phyloP scores from a whole-genome alignment of 2,329 filamentous ascomycete species.

The Tolypocladium capitatum region DNA sequence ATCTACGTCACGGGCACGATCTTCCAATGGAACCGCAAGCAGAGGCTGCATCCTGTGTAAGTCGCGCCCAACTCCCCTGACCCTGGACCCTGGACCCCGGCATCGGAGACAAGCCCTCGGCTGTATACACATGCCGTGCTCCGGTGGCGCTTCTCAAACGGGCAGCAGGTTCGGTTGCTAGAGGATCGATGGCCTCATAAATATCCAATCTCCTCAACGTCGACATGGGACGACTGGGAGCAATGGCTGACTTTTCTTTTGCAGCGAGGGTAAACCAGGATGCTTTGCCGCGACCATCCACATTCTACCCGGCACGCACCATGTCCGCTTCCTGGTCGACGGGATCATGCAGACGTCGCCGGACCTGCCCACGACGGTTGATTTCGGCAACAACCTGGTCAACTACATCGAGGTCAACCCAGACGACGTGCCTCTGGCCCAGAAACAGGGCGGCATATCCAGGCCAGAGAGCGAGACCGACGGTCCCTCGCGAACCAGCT shows the following conservation, averaged over 20 bases:
- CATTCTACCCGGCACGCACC: conserved; percentile 85
- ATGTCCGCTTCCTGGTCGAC: conserved; percentile 92
- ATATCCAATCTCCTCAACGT: background rate
- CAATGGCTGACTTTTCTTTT: conserved; percentile 6
- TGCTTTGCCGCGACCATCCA: conserved; percentile 66
- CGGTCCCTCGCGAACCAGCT: conserved; percentile 1
- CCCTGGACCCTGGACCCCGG: background rate
- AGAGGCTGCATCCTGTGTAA: conserved; percentile 74
- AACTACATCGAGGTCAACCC: conserved; percentile 94
- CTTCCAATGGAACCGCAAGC: conserved; percentile 94
- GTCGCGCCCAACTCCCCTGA: conserved; percentile 21
- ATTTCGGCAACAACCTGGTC: conserved; percentile 94
- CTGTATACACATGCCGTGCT: conserved; percentile 1
- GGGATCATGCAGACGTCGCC: conserved; percentile 83
- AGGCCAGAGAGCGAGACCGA: conserved; percentile 3
- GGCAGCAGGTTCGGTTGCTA: background rate
- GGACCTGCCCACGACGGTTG: conserved; percentile 82
- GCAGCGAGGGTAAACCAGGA: conserved; percentile 41
- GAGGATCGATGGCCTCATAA: background rate
- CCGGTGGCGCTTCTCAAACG: background rate
- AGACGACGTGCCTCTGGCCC: conserved; percentile 45
- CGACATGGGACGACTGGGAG: background rate
- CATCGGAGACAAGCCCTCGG: background rate
- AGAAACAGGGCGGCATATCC: conserved; percentile 10
- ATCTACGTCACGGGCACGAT: conserved; percentile 96